Base-by-base conservation (phyloP, 345 rosid species). In the Gossypium sturtianum region DNA sequence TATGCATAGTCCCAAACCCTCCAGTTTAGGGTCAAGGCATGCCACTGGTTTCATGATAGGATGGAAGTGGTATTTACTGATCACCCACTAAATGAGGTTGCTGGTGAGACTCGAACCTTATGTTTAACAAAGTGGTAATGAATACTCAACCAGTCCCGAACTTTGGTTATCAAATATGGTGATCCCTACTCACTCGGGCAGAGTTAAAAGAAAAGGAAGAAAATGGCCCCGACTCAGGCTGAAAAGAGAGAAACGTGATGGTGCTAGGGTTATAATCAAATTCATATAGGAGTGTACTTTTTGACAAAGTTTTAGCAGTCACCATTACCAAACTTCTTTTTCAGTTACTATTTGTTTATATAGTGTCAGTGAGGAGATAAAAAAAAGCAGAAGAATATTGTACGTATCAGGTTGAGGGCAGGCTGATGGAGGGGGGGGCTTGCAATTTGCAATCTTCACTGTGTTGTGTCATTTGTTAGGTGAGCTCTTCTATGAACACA, bases 291-390 rank as follows among this genome's bases (percentile, higher is more conserved):
- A 54, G 38, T 6, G 15, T 9, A 1, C 19, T 25, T 73, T 81
- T 83, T 85, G 86, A 85, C 86, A 83, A 79, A 22, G 66, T 38
- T 54, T 52, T 41, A 70, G 47, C n/a, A 52, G 27, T 65, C 70
- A 65, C 15, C 62, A 57, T 22, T 57, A 10, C 15, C 60, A 56
- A 43, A 53, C 49, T 81, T 51, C 45, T 27, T 72, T 72, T 58
- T 29, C 67, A 49, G 44, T 29, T 62, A 47, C 70, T 48, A 27
- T 45, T 79, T 65, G 65, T 79, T 68, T 58, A 66, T 43, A 7
- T 23, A 47, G 4, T 57, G 27, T 68, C 12, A 25, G 72, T 34
- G 11, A 17, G 17, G 45, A 64, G 47, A 34, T 34, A 34, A 34
- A 34, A 41, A 41, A 64, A 17, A 6, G 6, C 20, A 8, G 25